These are phyloP conservation scores for Vicia sativa DNA, from an alignment of 306 rosid species.

Conservation along the genomic window DNA sequence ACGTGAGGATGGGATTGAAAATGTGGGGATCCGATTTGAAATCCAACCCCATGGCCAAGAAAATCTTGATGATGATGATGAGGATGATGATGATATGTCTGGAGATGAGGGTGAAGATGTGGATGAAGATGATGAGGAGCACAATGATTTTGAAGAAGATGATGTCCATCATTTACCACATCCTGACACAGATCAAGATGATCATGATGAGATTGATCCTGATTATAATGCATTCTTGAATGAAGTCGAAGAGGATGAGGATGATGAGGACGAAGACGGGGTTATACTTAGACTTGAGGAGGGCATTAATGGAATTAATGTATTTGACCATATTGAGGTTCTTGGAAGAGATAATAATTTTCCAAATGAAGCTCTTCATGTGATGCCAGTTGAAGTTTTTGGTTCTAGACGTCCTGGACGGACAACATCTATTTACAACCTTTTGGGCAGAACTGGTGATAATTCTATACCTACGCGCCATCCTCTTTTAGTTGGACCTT, in stretches of 20 bases:
- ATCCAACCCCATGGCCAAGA: conserved; percentile 79
- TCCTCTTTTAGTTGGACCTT: conserved; percentile 91
- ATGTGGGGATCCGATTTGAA: conserved; percentile 69
- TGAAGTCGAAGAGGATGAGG: conserved; percentile 85
- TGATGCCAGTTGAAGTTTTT: conserved; percentile 95
- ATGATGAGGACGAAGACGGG: conserved; percentile 93
- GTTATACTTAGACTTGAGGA: conserved; percentile 93
- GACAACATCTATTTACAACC: conserved; percentile 93
- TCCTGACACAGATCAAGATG: conserved; percentile 92
- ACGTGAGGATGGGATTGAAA: conserved; percentile 66
- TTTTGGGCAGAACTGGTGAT: conserved; percentile 89
- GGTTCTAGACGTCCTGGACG: conserved; percentile 97
- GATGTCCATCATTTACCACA: conserved; percentile 90
- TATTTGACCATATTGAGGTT: conserved; percentile 92
- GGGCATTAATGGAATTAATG: conserved; percentile 97
- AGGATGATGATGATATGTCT: conserved; percentile 91
- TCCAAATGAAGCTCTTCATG: conserved; percentile 86
- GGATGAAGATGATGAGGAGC: conserved; percentile 93
- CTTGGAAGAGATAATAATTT: conserved; percentile 85
- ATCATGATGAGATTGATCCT: conserved; percentile 71
- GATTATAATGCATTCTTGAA: conserved; percentile 68
- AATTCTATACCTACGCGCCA: conserved; percentile 75
- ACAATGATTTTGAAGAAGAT: conserved; percentile 83
- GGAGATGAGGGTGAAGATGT: conserved; percentile 92
- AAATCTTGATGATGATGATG: conserved; percentile 76